phyloP scores from a whole-genome alignment of 495 filamentous ascomycete species.

The Aspergillus saccharolyticus region DNA sequence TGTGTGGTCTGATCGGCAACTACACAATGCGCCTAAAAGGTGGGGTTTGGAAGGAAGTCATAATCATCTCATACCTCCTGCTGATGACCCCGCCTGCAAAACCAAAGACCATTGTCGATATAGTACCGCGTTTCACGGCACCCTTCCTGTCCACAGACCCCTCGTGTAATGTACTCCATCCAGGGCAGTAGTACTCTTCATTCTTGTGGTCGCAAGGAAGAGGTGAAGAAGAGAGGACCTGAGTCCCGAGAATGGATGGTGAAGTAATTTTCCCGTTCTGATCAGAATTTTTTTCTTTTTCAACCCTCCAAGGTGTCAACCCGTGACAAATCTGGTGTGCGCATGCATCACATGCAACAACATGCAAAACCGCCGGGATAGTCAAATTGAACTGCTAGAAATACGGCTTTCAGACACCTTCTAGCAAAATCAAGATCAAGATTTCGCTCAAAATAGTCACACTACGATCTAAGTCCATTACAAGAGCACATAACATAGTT shows the following conservation, averaged over 20 bases:
- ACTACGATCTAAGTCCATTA: too few species aligned
- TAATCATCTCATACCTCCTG: constrained; percentile 44
- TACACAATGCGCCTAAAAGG: background rate
- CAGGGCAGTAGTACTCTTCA: constrained; percentile 31
- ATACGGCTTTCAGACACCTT: too few species aligned
- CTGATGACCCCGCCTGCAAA: constrained; percentile 62
- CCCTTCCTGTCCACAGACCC: constrained; percentile 57
- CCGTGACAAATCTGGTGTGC: background rate
- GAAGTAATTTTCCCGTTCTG: background rate
- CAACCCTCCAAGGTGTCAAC: background rate
- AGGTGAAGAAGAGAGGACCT: background rate
- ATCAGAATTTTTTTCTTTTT: constrained; percentile 1
- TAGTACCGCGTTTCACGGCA: constrained; percentile 59
- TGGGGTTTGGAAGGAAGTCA: background rate
- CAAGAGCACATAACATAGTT: background rate
- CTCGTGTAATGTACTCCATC: constrained; percentile 54
- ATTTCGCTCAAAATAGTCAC: too few species aligned
- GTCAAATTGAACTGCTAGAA: too few species aligned
- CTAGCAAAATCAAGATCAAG: too few species aligned
- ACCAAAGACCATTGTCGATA: constrained; percentile 61
- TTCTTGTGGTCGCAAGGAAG: constrained; percentile 19
- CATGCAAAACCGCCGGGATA: too few species aligned
- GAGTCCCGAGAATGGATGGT: background rate
- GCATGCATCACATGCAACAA: too few species aligned
- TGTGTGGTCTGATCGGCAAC: constrained; percentile 2